Evolutionary conservation across 495 filamentous ascomycete species (phyloP).

Genomic region (Cairneyella variabilis): DNA sequence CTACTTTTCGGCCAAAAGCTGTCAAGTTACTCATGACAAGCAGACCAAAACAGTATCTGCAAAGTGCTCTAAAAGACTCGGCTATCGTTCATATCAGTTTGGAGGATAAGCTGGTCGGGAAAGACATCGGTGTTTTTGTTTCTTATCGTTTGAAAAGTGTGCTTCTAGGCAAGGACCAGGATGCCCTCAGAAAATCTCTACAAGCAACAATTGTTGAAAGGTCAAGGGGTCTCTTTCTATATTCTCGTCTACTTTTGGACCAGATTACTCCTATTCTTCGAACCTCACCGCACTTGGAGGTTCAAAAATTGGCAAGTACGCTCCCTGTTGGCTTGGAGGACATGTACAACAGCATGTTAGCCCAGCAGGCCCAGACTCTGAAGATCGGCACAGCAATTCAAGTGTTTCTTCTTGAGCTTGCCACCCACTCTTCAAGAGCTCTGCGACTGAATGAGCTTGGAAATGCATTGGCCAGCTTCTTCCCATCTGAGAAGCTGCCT

Average conservation of each 20-base stretch:
- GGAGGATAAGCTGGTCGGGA: constrained; percentile 5
- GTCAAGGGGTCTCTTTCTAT: constrained; percentile 38
- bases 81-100: constrained; percentile 15
- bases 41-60: constrained; percentile 14
- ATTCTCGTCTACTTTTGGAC: constrained; percentile 45
- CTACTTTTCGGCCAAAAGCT: background rate
- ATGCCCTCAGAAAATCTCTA: background rate
- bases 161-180: background rate
- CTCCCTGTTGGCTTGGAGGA: constrained; percentile 36
- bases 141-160: constrained; percentile 2
- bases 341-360: constrained; percentile 44
- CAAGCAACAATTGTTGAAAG: constrained; percentile 6
- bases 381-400: constrained; percentile 7
- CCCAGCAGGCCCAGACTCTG: constrained; percentile 35
- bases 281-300: background rate
- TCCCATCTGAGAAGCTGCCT: background rate
- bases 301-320: background rate
- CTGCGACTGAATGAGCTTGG: constrained; percentile 48
- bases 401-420: constrained; percentile 9
- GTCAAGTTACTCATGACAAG: constrained; percentile 22
- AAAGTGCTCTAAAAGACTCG: constrained; percentile 13
- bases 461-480: constrained; percentile 21
- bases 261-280: constrained; percentile 9
- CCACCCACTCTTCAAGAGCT: constrained; percentile 44
- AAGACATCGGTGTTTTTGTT: constrained; percentile 13